Percentiles rank a stretch among this genome's conserved stretches.
Evolutionary conservation across 352 stramenopile genomes (phyloP).

Genomic region (Globisporangium parvum): DNA sequence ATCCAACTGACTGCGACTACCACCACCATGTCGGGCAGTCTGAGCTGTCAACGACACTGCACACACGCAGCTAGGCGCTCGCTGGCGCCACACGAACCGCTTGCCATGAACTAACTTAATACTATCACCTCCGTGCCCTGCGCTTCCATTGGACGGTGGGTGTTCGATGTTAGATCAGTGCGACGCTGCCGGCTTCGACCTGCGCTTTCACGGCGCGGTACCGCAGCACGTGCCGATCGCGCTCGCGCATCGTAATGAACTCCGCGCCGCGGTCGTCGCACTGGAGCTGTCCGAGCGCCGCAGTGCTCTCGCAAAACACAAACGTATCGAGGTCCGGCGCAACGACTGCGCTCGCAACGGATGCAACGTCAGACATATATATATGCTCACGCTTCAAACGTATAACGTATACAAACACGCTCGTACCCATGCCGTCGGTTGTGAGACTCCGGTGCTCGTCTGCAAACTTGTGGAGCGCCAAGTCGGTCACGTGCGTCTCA

Average conservation of each 20-base stretch:
- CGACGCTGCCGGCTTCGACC: slow-evolving; percentile 49
- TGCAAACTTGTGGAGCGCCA: slow-evolving; percentile 56
- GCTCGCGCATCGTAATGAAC: slow-evolving; percentile 47
- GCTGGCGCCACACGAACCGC: no score
- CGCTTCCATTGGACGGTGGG: no score
- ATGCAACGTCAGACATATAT: neutral
- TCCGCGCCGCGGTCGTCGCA: slow-evolving; percentile 67
- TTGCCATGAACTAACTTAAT: no score
- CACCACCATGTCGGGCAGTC: no score
- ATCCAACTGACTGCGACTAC: neutral
- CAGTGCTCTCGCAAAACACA: slow-evolving; percentile 76
- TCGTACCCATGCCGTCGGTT: slow-evolving; percentile 64
- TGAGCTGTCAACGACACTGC: no score
- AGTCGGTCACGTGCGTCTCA: slow-evolving; percentile 68
- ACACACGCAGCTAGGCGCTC: no score
- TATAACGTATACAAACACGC: neutral
- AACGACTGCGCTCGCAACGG: slow-evolving; percentile 25
- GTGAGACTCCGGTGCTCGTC: slow-evolving; percentile 53
- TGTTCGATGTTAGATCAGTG: slow-evolving; percentile 35
- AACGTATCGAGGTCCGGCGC: slow-evolving; percentile 73
- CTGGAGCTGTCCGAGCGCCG: slow-evolving; percentile 46
- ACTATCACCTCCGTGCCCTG: no score
- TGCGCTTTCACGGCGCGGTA: slow-evolving; percentile 56
- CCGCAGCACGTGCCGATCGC: slow-evolving; percentile 67
- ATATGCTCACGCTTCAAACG: neutral